A percentile compares a stretch with the other conserved stretches of the same genome.
Evolutionary conservation across 2,329 filamentous ascomycete species (phyloP).

Genomic region (Colletotrichum sp.): DNA sequence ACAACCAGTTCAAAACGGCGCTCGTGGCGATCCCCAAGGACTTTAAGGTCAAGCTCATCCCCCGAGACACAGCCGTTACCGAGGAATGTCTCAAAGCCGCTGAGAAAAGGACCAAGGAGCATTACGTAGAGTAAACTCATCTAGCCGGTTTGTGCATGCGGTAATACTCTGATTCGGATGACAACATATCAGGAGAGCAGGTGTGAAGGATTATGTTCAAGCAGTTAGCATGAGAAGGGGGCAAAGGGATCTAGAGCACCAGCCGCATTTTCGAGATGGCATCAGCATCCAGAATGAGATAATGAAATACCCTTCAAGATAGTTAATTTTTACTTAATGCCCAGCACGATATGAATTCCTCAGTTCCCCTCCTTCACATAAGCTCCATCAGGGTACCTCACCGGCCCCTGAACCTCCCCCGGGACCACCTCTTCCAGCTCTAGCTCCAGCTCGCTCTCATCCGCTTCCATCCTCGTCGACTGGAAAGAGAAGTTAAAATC

Average conservation of each 20-base stretch:
- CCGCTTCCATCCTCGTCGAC: neutral
- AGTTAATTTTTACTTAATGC: neutral
- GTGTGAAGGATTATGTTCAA: neutral
- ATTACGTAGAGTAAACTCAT: neutral
- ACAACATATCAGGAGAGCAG: neutral
- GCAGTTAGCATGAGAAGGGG: neutral
- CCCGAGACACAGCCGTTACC: neutral
- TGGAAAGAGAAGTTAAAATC: neutral
- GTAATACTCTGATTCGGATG: neutral
- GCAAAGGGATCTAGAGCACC: neutral
- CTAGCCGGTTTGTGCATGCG: rapidly evolving
- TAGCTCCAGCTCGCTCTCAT: slow-evolving; percentile 31
- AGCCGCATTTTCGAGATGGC: neutral
- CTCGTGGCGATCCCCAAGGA: slow-evolving; percentile 67
- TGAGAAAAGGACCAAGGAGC: neutral
- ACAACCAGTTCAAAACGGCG: slow-evolving; percentile 60
- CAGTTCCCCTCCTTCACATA: neutral
- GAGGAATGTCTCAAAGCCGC: neutral
- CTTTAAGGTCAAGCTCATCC: slow-evolving; percentile 62
- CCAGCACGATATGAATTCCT: neutral
- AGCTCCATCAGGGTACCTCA: neutral
- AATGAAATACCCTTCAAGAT: neutral
- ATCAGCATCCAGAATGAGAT: neutral
- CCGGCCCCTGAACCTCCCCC: neutral
- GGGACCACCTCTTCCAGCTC: slow-evolving; percentile 13